phyloP scores from a whole-genome alignment of 257 asterid species.

The Paraleonurus japonicus region DNA sequence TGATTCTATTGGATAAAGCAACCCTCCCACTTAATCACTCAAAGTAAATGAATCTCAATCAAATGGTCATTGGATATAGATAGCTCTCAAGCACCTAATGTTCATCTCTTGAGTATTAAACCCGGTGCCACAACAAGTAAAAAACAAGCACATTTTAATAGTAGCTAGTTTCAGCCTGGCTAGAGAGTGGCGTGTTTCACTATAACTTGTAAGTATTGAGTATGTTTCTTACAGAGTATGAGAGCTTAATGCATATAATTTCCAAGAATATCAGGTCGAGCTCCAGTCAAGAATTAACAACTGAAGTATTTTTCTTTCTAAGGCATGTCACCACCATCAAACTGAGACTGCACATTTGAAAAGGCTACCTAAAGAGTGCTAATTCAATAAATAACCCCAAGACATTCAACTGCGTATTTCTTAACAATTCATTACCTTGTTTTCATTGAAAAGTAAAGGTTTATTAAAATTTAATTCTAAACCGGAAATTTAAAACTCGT shows the following conservation, averaged over 20 bases:
- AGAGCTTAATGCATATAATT: neutral
- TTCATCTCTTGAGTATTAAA: neutral
- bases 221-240: neutral
- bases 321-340: conserved; percentile 7
- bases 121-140: neutral
- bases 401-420: conserved; percentile 10
- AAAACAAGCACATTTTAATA: neutral
- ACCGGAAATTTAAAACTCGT: neutral
- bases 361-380: conserved; percentile 1
- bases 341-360: neutral
- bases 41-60: neutral
- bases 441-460: neutral
- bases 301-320: neutral
- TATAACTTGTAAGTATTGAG: neutral
- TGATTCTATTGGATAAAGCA: neutral
- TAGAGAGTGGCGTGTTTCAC: neutral
- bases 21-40: neutral
- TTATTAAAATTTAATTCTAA: conserved; percentile 1
- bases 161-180: neutral
- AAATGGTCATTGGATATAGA: neutral
- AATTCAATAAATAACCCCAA: neutral
- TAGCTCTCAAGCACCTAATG: conserved; percentile 15
- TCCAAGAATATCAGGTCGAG: conserved; percentile 8
- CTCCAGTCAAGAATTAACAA: neutral
- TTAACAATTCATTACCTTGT: conserved; percentile 9